These are phyloP conservation scores for Psilocybe tampanensis DNA, from an alignment of 768 basidiomycete species.

Conservation along the genomic window DNA sequence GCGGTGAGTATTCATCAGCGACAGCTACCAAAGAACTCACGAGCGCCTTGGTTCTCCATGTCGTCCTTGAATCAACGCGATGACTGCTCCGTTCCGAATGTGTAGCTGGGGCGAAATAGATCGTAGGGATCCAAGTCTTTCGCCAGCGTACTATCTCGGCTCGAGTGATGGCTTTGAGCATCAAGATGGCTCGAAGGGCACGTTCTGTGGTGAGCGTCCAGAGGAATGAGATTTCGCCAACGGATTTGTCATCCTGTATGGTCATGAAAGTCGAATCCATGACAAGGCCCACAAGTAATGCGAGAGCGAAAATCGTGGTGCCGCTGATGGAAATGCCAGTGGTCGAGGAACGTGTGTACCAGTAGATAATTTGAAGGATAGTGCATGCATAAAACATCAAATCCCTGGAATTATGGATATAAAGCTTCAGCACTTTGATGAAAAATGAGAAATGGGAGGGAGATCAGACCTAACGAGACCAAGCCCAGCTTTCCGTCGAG, in stretches of 20 bases:
- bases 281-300: constrained; percentile 9
- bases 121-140: constrained; percentile 18
- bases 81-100: constrained; percentile 33
- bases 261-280: background rate
- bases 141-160: constrained; percentile 21
- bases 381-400: background rate
- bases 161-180: constrained; percentile 28
- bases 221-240: background rate
- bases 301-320: constrained; percentile 19
- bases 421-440: background rate
- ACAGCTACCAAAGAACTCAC: background rate
- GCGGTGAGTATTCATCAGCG: background rate
- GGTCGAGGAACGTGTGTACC: constrained; percentile 36
- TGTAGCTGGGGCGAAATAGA: constrained; percentile 21
- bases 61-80: constrained; percentile 3
- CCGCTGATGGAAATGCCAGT: constrained; percentile 31
- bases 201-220: constrained; percentile 2
- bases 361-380: constrained; percentile 29
- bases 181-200: constrained; percentile 19
- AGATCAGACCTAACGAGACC: background rate
- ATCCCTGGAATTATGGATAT: constrained; percentile 16
- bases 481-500: background rate
- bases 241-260: background rate
- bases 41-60: background rate
- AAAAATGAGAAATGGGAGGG: constrained; percentile 5